phyloP scores from a whole-genome alignment of 495 filamentous ascomycete species.

The Bryoglossum gracile region DNA sequence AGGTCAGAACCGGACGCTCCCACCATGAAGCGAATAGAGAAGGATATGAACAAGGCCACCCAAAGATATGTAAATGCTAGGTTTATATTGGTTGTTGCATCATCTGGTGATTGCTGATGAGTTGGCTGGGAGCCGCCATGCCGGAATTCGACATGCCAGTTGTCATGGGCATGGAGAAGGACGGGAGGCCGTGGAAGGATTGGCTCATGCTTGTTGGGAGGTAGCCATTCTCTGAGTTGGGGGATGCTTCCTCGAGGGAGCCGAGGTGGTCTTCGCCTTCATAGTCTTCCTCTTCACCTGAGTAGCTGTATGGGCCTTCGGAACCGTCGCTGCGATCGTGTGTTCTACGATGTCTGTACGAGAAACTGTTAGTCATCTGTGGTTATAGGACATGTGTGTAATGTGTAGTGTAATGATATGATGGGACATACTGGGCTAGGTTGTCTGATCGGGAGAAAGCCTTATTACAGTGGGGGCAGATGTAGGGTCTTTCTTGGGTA shows the following conservation, averaged over 20 bases:
- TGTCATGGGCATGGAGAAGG: constrained; percentile 52
- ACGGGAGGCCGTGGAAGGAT: constrained; percentile 31
- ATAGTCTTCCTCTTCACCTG: constrained; percentile 63
- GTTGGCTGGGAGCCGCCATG: constrained; percentile 39
- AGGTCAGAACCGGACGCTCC: not conserved
- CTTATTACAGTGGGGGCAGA: constrained; percentile 95
- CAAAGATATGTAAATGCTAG: too few species aligned
- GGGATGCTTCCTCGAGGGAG: constrained; percentile 68
- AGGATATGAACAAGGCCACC: not conserved
- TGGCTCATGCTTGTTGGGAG: constrained; percentile 38
- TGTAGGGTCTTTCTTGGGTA: constrained; percentile 97
- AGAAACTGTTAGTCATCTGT: constrained; percentile 29
- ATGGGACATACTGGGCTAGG: constrained; percentile 78
- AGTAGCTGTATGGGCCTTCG: constrained; percentile 56
- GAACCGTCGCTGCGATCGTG: constrained; percentile 72
- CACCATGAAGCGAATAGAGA: constrained; percentile 16
- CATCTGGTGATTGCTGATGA: constrained; percentile 29
- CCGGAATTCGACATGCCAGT: constrained; percentile 36
- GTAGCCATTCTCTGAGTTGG: constrained; percentile 52
- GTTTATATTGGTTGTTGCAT: constrained; percentile 24
- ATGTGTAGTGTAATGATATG: constrained; percentile 13
- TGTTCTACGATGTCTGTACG: constrained; percentile 79
- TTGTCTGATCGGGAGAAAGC: constrained; percentile 98
- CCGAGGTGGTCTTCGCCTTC: constrained; percentile 63
- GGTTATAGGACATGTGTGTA: constrained; percentile 4